phyloP scores from a whole-genome alignment of 176 grass and related monocot genomes.

The Zoysia japonica region DNA sequence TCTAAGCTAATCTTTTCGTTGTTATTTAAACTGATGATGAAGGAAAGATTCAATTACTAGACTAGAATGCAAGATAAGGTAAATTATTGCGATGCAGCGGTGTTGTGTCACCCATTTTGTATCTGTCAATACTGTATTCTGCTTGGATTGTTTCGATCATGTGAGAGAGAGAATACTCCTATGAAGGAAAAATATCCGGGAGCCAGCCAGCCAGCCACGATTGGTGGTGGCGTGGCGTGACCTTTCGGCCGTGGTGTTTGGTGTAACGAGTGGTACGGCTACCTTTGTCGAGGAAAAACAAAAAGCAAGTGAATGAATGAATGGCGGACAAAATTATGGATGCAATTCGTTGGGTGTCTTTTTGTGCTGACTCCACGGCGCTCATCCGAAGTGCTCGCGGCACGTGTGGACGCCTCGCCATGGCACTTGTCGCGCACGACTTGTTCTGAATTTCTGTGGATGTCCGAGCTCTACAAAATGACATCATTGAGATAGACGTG shows the following conservation, averaged over 20 bases:
- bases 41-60: constrained; percentile 34
- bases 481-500: too few species aligned
- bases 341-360: background rate
- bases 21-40: constrained; percentile 38
- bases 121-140: constrained; percentile 14
- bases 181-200: too few species aligned
- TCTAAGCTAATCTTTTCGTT: constrained; percentile 9
- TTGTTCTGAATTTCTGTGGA: too few species aligned
- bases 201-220: too few species aligned
- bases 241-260: constrained; percentile 34
- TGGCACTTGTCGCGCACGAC: background rate
- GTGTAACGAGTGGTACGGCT: constrained; percentile 26
- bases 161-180: too few species aligned
- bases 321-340: constrained; percentile 3
- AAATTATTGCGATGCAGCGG: constrained; percentile 30
- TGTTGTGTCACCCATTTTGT: background rate
- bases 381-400: background rate
- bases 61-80: constrained; percentile 51
- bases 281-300: too few species aligned
- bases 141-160: constrained; percentile 39
- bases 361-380: constrained; percentile 21
- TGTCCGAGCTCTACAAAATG: too few species aligned
- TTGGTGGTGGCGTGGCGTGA: too few species aligned
- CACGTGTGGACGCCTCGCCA: background rate
- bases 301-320: background rate